A percentile compares a stretch with the other conserved stretches of the same genome.
phyloP scores from a whole-genome alignment of 208 protist species.

The Spongospora subterranea region DNA sequence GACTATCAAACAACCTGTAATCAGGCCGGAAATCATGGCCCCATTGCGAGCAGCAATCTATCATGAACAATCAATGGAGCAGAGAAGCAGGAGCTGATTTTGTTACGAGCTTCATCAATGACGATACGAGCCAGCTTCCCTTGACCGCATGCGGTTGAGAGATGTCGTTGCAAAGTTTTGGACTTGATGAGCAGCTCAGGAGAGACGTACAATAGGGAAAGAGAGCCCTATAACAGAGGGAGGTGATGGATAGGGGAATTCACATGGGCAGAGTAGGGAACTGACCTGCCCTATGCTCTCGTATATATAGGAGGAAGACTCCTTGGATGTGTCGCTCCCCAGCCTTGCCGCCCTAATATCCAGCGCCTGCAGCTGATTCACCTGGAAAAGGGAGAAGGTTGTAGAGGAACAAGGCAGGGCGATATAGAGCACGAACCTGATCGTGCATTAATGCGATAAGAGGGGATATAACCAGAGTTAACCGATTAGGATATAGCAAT shows the following conservation, averaged over 20 bases:
- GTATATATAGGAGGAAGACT: not conserved
- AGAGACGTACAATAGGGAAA: constrained; percentile 43
- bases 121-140: not conserved
- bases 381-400: not conserved
- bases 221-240: not conserved
- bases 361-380: not conserved
- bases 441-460: constrained; percentile 43
- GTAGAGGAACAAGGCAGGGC: not conserved
- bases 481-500: not conserved
- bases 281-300: not conserved
- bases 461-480: constrained; percentile 43
- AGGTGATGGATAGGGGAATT: not conserved
- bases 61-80: not conserved
- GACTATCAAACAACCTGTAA: not conserved
- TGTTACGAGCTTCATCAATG: constrained; percentile 14
- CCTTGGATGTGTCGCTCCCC: not conserved
- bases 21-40: constrained; percentile 40
- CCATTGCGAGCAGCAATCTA: constrained; percentile 47
- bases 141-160: not conserved
- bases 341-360: not conserved
- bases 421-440: not conserved
- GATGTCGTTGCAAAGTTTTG: not conserved
- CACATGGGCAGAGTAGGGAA: not conserved
- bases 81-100: not conserved
- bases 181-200: constrained; percentile 16